Conservation (phyloP, 2,329 filamentous ascomycete species). For the Chaetomium sp. region DNA sequence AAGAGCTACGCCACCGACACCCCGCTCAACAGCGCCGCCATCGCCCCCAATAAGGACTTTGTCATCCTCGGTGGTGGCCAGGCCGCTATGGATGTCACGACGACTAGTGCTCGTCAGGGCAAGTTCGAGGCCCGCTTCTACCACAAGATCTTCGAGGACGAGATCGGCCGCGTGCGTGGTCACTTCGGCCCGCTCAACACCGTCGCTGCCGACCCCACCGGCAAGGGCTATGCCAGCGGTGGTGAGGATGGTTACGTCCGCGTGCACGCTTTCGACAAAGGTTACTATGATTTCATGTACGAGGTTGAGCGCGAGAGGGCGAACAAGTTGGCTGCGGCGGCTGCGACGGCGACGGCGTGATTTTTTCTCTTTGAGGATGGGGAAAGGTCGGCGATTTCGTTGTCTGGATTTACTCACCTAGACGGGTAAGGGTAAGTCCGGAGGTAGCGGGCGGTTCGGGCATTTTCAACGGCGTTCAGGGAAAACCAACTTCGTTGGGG, state of each 20-base stretch:
- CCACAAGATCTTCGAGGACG: slow-evolving; percentile 99
- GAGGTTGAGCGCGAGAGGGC: slow-evolving; percentile 86
- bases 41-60: slow-evolving; percentile 94
- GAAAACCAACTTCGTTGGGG: slow-evolving; percentile 6
- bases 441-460: slow-evolving; percentile 9
- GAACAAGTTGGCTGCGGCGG: slow-evolving; percentile 34
- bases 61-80: slow-evolving; percentile 97
- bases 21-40: slow-evolving; percentile 89
- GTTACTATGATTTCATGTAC: slow-evolving; percentile 97
- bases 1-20: slow-evolving; percentile 93
- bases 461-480: slow-evolving; percentile 20
- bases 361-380: no score
- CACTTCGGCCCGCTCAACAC: slow-evolving; percentile 88
- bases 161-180: slow-evolving; percentile 92
- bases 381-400: no score
- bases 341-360: no score
- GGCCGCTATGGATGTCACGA: slow-evolving; percentile 98
- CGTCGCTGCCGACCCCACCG: slow-evolving; percentile 85
- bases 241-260: slow-evolving; percentile 98
- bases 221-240: slow-evolving; percentile 87
- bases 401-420: no score
- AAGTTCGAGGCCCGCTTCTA: slow-evolving; percentile 99
- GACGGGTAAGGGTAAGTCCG: neutral
- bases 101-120: slow-evolving; percentile 86
- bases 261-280: slow-evolving; percentile 97